A percentile compares a stretch with the other conserved stretches of the same genome.
These are phyloP conservation scores for Skeletonema grethae DNA, from an alignment of 108 stramenopile genomes.

Conservation along the genomic window DNA sequence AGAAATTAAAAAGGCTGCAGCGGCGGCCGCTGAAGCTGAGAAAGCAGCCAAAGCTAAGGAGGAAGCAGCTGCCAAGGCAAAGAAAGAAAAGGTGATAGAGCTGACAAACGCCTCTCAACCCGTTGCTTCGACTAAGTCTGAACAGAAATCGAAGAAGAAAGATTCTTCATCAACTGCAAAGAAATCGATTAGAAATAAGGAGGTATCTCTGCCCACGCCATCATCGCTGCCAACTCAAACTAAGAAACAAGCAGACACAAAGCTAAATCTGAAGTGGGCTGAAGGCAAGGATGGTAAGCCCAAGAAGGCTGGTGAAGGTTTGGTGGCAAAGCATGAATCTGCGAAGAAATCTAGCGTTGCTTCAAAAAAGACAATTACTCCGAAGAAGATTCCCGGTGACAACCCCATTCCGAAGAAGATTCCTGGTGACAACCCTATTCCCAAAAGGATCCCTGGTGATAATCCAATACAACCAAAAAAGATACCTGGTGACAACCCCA, in stretches of 20 bases:
- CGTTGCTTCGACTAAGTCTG: slow-evolving; percentile 11
- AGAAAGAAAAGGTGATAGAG: slow-evolving; percentile 35
- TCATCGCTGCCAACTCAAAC: slow-evolving; percentile 13
- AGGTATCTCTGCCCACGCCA: slow-evolving; percentile 3
- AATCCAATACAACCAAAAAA: slow-evolving; percentile 2
- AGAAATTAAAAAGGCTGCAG: slow-evolving; percentile 62
- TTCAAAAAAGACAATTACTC: slow-evolving; percentile 6
- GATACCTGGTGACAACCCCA: slow-evolving; percentile 42
- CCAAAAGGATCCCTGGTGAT: slow-evolving; percentile 34
- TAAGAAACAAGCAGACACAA: slow-evolving; percentile 19
- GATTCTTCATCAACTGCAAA: slow-evolving; percentile 5
- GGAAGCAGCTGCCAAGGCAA: slow-evolving; percentile 39
- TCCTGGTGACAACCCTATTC: slow-evolving; percentile 19
- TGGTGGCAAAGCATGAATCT: slow-evolving; percentile 10
- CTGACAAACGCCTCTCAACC: slow-evolving; percentile 13
- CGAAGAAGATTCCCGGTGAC: slow-evolving; percentile 28
- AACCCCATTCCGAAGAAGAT: slow-evolving; percentile 28
- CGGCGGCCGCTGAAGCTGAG: slow-evolving; percentile 46
- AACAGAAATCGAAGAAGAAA: slow-evolving; percentile 40
- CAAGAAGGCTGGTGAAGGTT: slow-evolving; percentile 27
- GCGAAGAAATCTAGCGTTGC: slow-evolving; percentile 18
- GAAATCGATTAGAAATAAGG: slow-evolving; percentile 16
- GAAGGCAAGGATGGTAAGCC: slow-evolving; percentile 23
- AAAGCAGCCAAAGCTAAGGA: slow-evolving; percentile 51
- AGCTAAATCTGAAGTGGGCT: slow-evolving; percentile 25